These are phyloP conservation scores for Syzygium grande DNA, from an alignment of 345 rosid genomes.

Conservation along the genomic window DNA sequence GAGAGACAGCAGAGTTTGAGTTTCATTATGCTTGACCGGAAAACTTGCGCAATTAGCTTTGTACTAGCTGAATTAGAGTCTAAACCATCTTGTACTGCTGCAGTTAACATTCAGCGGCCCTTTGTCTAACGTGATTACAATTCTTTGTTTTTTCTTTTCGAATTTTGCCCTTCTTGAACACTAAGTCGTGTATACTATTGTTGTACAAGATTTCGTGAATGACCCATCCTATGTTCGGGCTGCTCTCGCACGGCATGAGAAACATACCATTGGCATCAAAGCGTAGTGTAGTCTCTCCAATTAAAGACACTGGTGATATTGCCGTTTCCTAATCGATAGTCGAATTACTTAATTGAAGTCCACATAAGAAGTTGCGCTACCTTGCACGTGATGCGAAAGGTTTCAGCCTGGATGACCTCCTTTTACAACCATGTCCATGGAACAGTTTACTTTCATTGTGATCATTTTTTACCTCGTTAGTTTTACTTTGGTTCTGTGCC, in stretches of 20 bases:
- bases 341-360: fast-evolving
- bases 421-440: neutral
- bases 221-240: neutral
- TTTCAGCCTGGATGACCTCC: neutral
- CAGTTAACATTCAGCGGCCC: neutral
- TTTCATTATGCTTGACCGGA: neutral
- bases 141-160: neutral
- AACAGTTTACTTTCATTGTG: neutral
- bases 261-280: neutral
- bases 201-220: neutral
- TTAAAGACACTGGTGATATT: neutral
- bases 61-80: neutral
- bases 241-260: neutral
- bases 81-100: neutral
- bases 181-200: neutral
- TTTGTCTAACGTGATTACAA: neutral
- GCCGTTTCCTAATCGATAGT: neutral
- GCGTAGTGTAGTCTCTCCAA: neutral
- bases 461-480: fast-evolving
- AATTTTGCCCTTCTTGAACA: neutral
- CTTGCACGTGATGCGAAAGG: neutral
- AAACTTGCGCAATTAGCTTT: neutral
- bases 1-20: neutral
- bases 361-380: neutral
- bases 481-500: neutral